Evolutionary conservation across 331 rosid species (phyloP), one percentile per base, ranked within the genome.

Genomic region (Stylosanthes scabra): DNA sequence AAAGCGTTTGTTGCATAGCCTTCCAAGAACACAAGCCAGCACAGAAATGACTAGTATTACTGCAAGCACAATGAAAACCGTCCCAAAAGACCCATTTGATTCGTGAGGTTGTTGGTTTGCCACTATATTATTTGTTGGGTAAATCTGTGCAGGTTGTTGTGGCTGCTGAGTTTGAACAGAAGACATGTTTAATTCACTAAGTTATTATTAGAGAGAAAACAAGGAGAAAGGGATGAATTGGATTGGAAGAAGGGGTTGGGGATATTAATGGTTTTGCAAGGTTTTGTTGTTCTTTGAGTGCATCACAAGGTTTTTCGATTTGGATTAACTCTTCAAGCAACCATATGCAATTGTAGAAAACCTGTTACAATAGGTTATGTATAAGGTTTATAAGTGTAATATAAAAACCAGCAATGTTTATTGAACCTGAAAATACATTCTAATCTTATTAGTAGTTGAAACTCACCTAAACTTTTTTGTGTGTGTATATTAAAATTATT

Each of bases 61-160:
- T 11, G 96, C 93, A 15, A 94, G 82, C n/a, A 94, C 97, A 40
- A 94, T 81, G 80, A 91, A 91, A 79, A 91, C 99, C 6, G 96
- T 59, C 68, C 96, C 99, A 14, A 89, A 94, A 1, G 91, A 85
- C 27, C 96, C 97, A 58, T 82, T 80, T 66, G 99, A 90, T 50
- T 89, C 96, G 79, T 91, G 88, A 34, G 39, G 59, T 3, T 88
- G 85, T 41, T 83, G 85, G 10, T 77, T 75, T 45, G 83, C 58
- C 16, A 44, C 55, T 20, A 20, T 20, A 27, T 58, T 34, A 27
- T 61, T 64, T 71, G 74, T 57, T 1, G 97, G 97, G 55, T 89
- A 91, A 57, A 84, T 86, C 66, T 85, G 77, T 3, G 40, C 81
- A 13, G 90, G 88, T 40, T 80, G 91, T 4, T 83, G 93, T 31